These are phyloP conservation scores for Ambrosia trifida DNA, from an alignment of 129 eudicot genomes.

Conservation along the genomic window DNA sequence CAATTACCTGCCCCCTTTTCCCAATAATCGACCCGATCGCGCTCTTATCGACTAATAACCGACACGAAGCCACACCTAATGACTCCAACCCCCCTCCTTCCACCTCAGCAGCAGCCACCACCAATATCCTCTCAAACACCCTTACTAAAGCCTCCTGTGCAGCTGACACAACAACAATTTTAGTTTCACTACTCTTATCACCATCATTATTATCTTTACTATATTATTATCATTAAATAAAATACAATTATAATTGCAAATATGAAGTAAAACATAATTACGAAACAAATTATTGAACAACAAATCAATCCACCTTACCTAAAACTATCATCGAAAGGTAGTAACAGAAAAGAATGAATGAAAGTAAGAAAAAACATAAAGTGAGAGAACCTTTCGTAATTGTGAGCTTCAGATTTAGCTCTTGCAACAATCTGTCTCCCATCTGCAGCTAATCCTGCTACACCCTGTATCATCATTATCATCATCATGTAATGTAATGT, in stretches of 20 bases:
- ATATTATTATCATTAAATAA: too few relatives aligned
- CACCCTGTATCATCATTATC: conserved; percentile 47
- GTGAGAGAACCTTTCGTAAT: conserved; percentile 68
- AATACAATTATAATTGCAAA: too few relatives aligned
- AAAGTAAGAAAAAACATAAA: not conserved
- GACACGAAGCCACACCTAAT: conserved; percentile 55
- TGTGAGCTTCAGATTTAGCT: conserved; percentile 88
- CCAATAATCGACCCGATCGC: conserved; percentile 73
- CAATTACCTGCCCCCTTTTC: conserved; percentile 74
- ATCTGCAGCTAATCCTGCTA: conserved; percentile 98
- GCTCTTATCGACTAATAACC: conserved; percentile 54
- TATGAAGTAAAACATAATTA: too few relatives aligned
- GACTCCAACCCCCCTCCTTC: conserved; percentile 36
- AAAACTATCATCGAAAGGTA: not conserved
- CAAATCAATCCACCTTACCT: not conserved
- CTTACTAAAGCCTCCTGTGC: conserved; percentile 78
- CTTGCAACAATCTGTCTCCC: conserved; percentile 96
- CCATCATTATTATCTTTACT: too few relatives aligned
- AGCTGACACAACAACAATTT: conserved; percentile 59
- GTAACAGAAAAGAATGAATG: not conserved
- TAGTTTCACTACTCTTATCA: too few relatives aligned
- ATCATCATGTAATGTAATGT: not conserved
- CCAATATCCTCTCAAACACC: conserved; percentile 87
- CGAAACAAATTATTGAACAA: too few relatives aligned
- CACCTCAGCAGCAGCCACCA: conserved; percentile 58